Percentiles rank a stretch among this genome's conserved stretches.
Conservation (phyloP, 495 filamentous ascomycete species). For the Penicillium malachiteum region DNA sequence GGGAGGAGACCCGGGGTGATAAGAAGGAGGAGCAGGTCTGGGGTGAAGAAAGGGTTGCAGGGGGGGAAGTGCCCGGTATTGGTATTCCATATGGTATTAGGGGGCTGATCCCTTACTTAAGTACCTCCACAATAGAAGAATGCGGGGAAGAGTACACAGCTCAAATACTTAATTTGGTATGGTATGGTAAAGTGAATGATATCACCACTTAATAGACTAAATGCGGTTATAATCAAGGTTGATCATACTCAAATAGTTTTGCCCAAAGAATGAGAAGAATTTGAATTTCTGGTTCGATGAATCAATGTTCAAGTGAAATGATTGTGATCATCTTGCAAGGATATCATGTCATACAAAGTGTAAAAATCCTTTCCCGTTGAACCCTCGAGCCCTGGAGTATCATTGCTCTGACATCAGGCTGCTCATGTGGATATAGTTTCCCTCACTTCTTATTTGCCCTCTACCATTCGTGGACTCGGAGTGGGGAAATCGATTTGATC, state of each 20-base stretch:
- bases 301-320: too few relatives aligned
- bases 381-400: too few relatives aligned
- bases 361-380: too few relatives aligned
- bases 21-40: conserved; percentile 10
- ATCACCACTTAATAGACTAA: conserved; percentile 6
- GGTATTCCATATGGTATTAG: conserved; percentile 5
- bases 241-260: background rate
- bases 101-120: background rate
- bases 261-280: background rate
- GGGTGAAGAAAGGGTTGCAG: conserved; percentile 3
- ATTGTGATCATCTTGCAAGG: too few relatives aligned
- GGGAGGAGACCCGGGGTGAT: conserved; percentile 36
- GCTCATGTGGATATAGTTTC: background rate
- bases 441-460: background rate
- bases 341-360: too few relatives aligned
- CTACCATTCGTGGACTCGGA: conserved; percentile 1
- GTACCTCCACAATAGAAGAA: background rate
- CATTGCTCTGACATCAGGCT: too few relatives aligned
- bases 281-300: too few relatives aligned
- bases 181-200: conserved; percentile 16
- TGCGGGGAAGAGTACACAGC: background rate
- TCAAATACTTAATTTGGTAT: background rate
- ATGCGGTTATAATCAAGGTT: background rate
- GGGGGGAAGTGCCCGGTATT: conserved; percentile 3
- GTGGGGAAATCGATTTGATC: conserved; percentile 39